A percentile compares a stretch with the other conserved stretches of the same genome.
Conservation (phyloP, 805 yeast genomes). For the Teunomyces funiuensis region DNA sequence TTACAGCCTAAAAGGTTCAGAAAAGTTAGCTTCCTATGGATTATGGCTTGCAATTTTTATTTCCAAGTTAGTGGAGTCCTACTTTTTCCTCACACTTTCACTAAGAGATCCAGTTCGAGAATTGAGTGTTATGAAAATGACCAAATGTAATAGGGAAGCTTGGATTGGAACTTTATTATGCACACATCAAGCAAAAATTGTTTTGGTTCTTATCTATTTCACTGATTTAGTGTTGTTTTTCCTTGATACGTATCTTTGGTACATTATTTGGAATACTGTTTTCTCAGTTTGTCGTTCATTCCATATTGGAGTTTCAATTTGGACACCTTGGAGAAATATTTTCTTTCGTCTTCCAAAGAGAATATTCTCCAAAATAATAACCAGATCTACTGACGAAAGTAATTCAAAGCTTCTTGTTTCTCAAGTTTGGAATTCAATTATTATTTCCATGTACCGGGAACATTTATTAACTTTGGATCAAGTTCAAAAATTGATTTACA, state of each 20-base stretch:
- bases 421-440: conserved; percentile 76
- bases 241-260: conserved; percentile 84
- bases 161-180: conserved; percentile 56
- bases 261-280: conserved; percentile 73
- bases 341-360: conserved; percentile 76
- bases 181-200: conserved; percentile 52
- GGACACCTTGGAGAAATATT: conserved; percentile 88
- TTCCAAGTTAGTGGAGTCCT: conserved; percentile 73
- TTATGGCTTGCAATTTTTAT: conserved; percentile 67
- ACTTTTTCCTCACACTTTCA: conserved; percentile 72
- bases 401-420: conserved; percentile 44
- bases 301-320: conserved; percentile 74
- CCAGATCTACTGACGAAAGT: conserved; percentile 36
- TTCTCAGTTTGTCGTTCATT: conserved; percentile 72
- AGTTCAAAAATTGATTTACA: conserved; percentile 64
- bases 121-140: conserved; percentile 53
- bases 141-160: conserved; percentile 61
- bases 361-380: conserved; percentile 66
- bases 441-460: conserved; percentile 79
- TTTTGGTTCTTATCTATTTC: conserved; percentile 51
- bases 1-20: conserved; percentile 51
- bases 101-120: conserved; percentile 73
- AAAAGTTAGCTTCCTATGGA: conserved; percentile 61
- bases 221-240: conserved; percentile 72
- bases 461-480: conserved; percentile 75